Conservation (phyloP, 2,329 filamentous ascomycete species). For the Botrytis medusae region DNA sequence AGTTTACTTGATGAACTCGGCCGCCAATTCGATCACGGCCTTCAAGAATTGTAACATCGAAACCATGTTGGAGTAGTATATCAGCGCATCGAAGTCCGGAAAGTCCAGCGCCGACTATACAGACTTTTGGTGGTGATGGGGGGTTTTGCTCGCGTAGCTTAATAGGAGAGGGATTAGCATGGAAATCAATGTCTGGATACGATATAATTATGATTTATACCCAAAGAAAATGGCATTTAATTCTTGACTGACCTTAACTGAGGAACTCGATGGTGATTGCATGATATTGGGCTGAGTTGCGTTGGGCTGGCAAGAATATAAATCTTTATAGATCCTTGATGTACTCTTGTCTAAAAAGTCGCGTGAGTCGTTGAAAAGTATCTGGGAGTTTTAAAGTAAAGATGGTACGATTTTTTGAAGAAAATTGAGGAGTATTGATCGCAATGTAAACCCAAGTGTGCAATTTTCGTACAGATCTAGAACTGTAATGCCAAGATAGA, state of each 20-base stretch:
- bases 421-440: background rate
- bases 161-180: background rate
- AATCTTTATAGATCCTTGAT: conserved; percentile 34
- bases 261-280: background rate
- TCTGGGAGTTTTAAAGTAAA: conserved; percentile 12
- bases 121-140: conserved; percentile 21
- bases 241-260: background rate
- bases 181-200: too few species aligned
- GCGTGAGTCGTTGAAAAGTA: conserved; percentile 34
- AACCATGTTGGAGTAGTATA: conserved; percentile 52
- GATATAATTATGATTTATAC: background rate
- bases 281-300: background rate
- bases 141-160: conserved; percentile 3
- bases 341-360: conserved; percentile 28
- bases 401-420: background rate
- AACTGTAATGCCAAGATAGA: background rate
- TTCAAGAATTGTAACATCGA: conserved; percentile 58
- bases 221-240: background rate
- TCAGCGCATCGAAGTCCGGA: conserved; percentile 58
- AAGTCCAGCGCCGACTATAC: conserved; percentile 57
- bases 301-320: conserved; percentile 24
- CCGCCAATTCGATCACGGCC: conserved; percentile 56
- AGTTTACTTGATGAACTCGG: conserved; percentile 32
- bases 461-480: background rate
- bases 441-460: background rate